phyloP scores from a whole-genome alignment of 2,329 filamentous ascomycete genomes.

The Colletotrichum sp. region DNA sequence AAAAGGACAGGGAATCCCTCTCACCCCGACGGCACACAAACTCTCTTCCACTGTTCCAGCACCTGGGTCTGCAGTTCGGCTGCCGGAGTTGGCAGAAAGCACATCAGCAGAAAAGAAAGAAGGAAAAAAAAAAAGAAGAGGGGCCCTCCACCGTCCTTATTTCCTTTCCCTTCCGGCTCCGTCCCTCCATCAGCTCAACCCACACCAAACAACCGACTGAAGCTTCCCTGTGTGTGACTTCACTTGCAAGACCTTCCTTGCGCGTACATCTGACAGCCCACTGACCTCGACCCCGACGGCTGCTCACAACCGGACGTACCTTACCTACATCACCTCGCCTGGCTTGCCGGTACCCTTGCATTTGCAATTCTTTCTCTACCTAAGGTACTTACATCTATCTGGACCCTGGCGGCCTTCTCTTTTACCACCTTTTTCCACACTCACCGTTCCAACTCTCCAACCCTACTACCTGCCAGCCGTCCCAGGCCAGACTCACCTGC shows the following conservation, averaged over 20 bases:
- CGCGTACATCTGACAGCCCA: background rate
- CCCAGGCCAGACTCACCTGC: background rate
- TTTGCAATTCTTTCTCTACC: background rate
- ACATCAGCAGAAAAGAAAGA: background rate
- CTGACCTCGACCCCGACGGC: background rate
- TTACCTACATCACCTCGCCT: background rate
- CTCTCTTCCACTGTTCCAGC: background rate
- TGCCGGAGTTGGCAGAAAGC: background rate
- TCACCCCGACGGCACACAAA: background rate
- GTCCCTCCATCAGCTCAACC: constrained; percentile 9
- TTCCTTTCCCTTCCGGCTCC: constrained; percentile 6
- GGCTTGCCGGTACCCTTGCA: background rate
- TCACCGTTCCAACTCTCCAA: background rate
- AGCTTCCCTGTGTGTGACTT: background rate
- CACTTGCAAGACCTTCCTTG: background rate
- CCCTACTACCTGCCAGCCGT: background rate
- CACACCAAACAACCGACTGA: background rate
- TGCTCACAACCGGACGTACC: background rate
- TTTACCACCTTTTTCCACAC: background rate
- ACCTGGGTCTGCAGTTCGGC: background rate
- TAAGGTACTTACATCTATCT: constrained; percentile 6
- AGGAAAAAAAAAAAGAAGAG: background rate
- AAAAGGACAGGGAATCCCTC: background rate
- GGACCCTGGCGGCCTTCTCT: constrained; percentile 17
- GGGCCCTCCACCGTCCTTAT: background rate